Conservation (phyloP, 768 basidiomycete species). For the Porpolomopsis calyptriformis region DNA sequence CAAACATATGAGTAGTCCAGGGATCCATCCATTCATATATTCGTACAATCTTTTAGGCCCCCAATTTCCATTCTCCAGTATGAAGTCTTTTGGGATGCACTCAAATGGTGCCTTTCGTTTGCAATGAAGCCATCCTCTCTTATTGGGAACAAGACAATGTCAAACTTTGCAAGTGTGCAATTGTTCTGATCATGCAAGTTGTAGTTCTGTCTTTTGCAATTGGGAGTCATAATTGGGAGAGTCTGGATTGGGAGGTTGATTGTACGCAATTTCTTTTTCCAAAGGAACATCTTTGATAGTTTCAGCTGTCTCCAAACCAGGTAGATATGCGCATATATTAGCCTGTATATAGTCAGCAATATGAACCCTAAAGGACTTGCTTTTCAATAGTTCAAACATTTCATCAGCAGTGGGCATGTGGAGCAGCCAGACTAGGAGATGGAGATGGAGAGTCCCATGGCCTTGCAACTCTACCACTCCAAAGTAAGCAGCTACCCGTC, state of each 20-base stretch:
- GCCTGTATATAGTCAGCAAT: constrained; percentile 22
- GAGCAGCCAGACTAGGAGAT: constrained; percentile 29
- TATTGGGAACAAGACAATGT: constrained; percentile 15
- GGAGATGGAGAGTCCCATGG: constrained; percentile 30
- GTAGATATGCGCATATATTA: constrained; percentile 24
- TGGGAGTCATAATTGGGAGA: constrained; percentile 12
- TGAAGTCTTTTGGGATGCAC: constrained; percentile 8
- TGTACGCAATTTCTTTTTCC: constrained; percentile 23
- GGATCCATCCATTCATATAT: constrained; percentile 21
- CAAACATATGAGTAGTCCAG: constrained; percentile 13
- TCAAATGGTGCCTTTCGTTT: constrained; percentile 24
- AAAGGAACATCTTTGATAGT: constrained; percentile 15
- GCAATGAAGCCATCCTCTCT: constrained; percentile 17
- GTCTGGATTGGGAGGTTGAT: constrained; percentile 22
- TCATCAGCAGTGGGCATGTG: constrained; percentile 17
- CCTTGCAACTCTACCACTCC: constrained; percentile 32
- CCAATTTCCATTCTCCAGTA: constrained; percentile 20
- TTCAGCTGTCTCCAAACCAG: constrained; percentile 19
- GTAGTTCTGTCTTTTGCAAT: constrained; percentile 13
- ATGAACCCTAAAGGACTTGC: constrained; percentile 17
- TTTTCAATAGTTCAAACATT: constrained; percentile 15
- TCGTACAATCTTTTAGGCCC: constrained; percentile 14
- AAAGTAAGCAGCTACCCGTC: constrained; percentile 12
- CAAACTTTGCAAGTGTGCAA: constrained; percentile 20
- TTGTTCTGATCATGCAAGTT: constrained; percentile 19